Percentiles rank a stretch among this genome's conserved stretches.
These are phyloP conservation scores for Colletotrichum musae DNA, from an alignment of 2,329 filamentous ascomycete species.

Conservation along the genomic window DNA sequence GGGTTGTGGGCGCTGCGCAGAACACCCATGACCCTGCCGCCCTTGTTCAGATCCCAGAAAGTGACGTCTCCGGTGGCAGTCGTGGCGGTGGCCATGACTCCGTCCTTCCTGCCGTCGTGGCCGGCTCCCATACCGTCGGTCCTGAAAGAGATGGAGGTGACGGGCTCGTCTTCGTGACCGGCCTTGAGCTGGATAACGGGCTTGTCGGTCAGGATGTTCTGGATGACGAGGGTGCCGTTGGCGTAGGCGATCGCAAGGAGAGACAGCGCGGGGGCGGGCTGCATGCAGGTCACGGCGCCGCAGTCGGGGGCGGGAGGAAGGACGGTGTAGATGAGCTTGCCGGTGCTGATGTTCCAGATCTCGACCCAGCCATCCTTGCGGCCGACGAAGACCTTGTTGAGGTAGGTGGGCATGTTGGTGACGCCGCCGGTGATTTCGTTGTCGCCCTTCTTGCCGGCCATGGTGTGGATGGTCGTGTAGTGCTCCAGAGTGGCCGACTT, in stretches of 20 bases:
- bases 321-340: constrained; percentile 91
- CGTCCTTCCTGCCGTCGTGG: constrained; percentile 85
- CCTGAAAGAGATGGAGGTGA: constrained; percentile 90
- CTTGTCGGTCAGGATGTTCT: constrained; percentile 86
- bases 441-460: constrained; percentile 68
- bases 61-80: constrained; percentile 87
- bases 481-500: constrained; percentile 87
- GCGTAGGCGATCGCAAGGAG: constrained; percentile 91
- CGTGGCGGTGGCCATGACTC: constrained; percentile 94
- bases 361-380: constrained; percentile 91
- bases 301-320: constrained; percentile 80
- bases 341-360: constrained; percentile 97
- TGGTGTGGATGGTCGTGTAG: constrained; percentile 85
- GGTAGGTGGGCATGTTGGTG: constrained; percentile 90
- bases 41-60: constrained; percentile 95
- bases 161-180: constrained; percentile 73
- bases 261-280: constrained; percentile 87
- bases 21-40: constrained; percentile 87
- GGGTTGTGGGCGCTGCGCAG: constrained; percentile 91
- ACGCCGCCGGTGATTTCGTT: constrained; percentile 83
- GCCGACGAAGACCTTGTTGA: constrained; percentile 96
- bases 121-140: constrained; percentile 91
- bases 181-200: constrained; percentile 78
- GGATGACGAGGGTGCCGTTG: constrained; percentile 82
- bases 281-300: constrained; percentile 88